Evolutionary conservation across 2,329 filamentous ascomycete species (phyloP), one percentile per base, ranked within the genome.

Genomic region (Sclerotinia minor): DNA sequence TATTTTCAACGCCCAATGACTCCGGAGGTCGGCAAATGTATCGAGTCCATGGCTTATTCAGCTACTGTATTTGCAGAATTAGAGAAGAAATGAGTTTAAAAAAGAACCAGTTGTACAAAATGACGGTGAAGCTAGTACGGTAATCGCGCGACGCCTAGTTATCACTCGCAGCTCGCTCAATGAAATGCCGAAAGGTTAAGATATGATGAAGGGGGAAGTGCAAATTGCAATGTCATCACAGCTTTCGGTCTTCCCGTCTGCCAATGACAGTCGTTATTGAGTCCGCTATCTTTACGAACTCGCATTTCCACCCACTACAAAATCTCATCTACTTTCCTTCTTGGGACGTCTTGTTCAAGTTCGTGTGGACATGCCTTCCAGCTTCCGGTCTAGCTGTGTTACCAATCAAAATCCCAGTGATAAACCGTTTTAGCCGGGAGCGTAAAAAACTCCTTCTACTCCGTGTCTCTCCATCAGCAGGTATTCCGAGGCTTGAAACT

Each of bases 351-450:
- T 63, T 26, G 21, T 50, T 13, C 47, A 44, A 54, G 11, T 61
- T 41, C 65, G 57, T 67, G 49, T 64, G 65, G 65, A 64, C 24
- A 64, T 64, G 49, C 59, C 59, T 67, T 64, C 59, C 59, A 64
- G 49, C 38, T 67, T 67, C 65, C 65, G 59, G 50, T 41, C 19
- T 8, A 29, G 21, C 21, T 61, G 24, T 9, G 15, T 41, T 41
- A 32, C 65, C 65, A 67, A 67, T 64, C 65, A 64, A n/a, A 19
- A 67, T 55, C 65, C 65, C 19, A 64, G 65, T 55, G 24, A 26
- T 44, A 13, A 13, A n/a, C 50, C 50, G 38, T 49, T 67, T 67
- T 67, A 67, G 32, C 65, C 59, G 59, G 59, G 17, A 64, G 32
- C 45, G 49, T 45, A 35, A 38, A 44, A 24, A 11, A 54, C 21